phyloP scores from a whole-genome alignment of 768 basidiomycete species.

The Sutorius australiensis region DNA sequence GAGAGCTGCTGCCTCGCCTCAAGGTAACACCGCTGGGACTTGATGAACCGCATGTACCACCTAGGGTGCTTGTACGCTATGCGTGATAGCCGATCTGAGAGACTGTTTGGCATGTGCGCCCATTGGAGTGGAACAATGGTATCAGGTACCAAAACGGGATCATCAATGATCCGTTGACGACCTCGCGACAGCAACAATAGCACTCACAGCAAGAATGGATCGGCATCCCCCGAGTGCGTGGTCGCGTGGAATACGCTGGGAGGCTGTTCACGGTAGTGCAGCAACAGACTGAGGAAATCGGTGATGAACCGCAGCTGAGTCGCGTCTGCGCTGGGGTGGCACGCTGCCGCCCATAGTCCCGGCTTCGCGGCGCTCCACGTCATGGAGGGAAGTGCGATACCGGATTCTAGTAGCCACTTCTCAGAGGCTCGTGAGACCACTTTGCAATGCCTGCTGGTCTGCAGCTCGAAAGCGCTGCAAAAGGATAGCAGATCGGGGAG shows the following conservation, averaged over 20 bases:
- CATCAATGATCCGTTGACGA: background rate
- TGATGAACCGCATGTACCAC: slow-evolving; percentile 44
- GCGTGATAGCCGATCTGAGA: slow-evolving; percentile 38
- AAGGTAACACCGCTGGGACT: slow-evolving; percentile 32
- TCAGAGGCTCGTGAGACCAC: slow-evolving; percentile 28
- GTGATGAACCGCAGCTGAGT: slow-evolving; percentile 51
- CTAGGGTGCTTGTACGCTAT: slow-evolving; percentile 31
- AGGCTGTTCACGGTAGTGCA: slow-evolving; percentile 35
- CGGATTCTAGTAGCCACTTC: slow-evolving; percentile 24
- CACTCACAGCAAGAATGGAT: slow-evolving; percentile 23
- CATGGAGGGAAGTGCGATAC: slow-evolving; percentile 19
- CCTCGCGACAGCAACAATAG: background rate
- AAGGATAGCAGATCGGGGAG: slow-evolving; percentile 28
- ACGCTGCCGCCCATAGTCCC: slow-evolving; percentile 55
- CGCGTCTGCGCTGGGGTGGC: slow-evolving; percentile 55
- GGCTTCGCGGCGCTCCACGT: slow-evolving; percentile 33
- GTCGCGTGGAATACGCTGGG: background rate
- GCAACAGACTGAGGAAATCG: slow-evolving; percentile 46
- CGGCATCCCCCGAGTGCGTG: slow-evolving; percentile 6
- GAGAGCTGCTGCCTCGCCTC: slow-evolving; percentile 33
- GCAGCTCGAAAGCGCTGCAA: slow-evolving; percentile 26
- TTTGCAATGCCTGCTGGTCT: slow-evolving; percentile 27
- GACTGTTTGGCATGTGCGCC: slow-evolving; percentile 23
- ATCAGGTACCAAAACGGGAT: slow-evolving; percentile 4
- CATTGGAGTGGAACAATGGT: background rate